phyloP scores from a whole-genome alignment of 129 eudicot genomes.

The Chrysanthemum lavandulifolium region DNA sequence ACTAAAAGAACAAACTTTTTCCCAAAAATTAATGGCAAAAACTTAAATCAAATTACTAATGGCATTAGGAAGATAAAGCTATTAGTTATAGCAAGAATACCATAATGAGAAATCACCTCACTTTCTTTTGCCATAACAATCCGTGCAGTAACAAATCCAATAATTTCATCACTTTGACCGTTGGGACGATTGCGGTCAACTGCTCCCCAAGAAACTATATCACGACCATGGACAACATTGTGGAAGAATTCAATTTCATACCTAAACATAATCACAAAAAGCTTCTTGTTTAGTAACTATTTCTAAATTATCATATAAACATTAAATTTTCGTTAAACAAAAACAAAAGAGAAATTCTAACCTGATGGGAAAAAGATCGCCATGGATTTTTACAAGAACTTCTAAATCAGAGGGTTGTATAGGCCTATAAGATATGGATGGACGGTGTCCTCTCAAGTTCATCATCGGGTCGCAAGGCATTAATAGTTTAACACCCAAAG shows the following conservation, averaged over 20 bases:
- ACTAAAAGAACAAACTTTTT: too few species aligned
- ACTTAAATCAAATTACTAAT: too few species aligned
- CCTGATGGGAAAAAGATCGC: slow-evolving; percentile 93
- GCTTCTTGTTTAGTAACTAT: slow-evolving; percentile 16
- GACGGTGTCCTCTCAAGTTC: slow-evolving; percentile 47
- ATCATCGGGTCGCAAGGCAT: slow-evolving; percentile 52
- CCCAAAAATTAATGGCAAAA: too few species aligned
- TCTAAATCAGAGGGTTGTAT: slow-evolving; percentile 69
- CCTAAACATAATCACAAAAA: slow-evolving; percentile 45
- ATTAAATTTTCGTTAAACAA: not conserved
- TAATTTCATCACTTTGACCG: slow-evolving; percentile 69
- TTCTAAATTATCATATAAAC: not conserved
- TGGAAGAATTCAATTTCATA: slow-evolving; percentile 85
- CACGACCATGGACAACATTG: slow-evolving; percentile 83
- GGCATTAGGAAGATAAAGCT: not conserved
- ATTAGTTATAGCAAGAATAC: not conserved
- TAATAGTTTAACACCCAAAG: slow-evolving; percentile 31
- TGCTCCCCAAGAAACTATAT: slow-evolving; percentile 97
- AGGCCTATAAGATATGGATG: slow-evolving; percentile 70
- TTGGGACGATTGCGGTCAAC: slow-evolving; percentile 80
- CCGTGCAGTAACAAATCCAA: slow-evolving; percentile 90
- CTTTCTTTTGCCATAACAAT: slow-evolving; percentile 76
- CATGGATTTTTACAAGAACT: slow-evolving; percentile 67
- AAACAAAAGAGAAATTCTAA: slow-evolving; percentile 22
- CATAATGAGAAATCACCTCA: slow-evolving; percentile 67